phyloP scores from a whole-genome alignment of 768 basidiomycete species.

The Leccinum barrowsii region DNA sequence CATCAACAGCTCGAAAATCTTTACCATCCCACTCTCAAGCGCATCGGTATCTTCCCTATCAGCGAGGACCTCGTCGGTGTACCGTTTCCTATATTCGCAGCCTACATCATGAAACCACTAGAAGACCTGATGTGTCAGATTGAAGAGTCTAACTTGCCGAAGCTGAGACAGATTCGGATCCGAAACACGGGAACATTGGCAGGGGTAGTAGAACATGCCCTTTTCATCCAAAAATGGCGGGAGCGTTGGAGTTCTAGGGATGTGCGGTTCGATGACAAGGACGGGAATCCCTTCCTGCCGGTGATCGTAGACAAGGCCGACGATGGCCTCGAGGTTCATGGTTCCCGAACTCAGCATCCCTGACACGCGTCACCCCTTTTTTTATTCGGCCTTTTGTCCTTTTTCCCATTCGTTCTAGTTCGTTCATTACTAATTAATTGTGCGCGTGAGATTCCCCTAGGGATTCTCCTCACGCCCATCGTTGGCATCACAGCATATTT shows the following conservation, averaged over 20 bases:
- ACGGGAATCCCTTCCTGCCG: conserved; percentile 22
- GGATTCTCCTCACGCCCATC: background rate
- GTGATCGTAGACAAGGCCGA: background rate
- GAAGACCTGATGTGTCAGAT: conserved; percentile 38
- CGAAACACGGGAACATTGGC: conserved; percentile 39
- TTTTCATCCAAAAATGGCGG: conserved; percentile 30
- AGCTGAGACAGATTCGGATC: conserved; percentile 37
- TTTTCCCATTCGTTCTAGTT: background rate
- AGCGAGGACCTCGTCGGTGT: conserved; percentile 36
- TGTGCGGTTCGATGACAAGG: conserved; percentile 32
- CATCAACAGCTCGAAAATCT: conserved; percentile 33
- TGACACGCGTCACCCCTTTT: background rate
- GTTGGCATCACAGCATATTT: background rate
- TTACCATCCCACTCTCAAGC: conserved; percentile 37
- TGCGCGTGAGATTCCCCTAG: background rate
- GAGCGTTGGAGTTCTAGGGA: conserved; percentile 25
- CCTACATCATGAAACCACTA: conserved; percentile 40
- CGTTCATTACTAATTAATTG: background rate
- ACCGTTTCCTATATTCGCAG: conserved; percentile 35
- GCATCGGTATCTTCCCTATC: conserved; percentile 44
- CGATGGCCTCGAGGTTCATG: background rate
- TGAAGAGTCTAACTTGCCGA: conserved; percentile 34
- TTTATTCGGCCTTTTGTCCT: background rate
- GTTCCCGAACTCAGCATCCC: background rate
- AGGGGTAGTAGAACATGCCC: conserved; percentile 25